Base-by-base conservation (phyloP, 768 basidiomycete species). In the Kwoniella dejecticola region DNA sequence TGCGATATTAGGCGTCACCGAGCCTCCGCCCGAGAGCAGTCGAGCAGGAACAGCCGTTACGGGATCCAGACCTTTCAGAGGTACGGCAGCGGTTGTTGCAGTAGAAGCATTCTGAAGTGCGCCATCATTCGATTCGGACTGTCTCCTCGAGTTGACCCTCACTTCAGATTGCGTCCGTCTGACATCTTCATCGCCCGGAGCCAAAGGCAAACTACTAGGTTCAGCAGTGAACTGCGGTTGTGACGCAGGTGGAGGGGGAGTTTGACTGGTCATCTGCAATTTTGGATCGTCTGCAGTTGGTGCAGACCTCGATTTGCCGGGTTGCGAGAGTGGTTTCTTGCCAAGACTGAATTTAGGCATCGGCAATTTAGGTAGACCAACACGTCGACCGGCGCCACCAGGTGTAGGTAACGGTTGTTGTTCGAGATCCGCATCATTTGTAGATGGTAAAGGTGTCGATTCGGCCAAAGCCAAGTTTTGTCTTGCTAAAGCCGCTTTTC, bases 401-500 rank as follows among this genome's bases (percentile, higher is more conserved):
- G 57, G 24, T 29, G 21, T 7, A 17, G 40, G 12, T 4, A 53
- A 54, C 2, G 61, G 7, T 15, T 36, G 49, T 26, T 47, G 63
- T 11, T 67, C 68, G 27, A 68, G 13, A 30, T 66, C 69, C 3
- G 49, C 53, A 45, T 72, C 70, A 24, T 53, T 56, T 11, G 48
- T 54, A 7, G 41, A 11, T 7, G 67, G 70, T 12, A 66, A 52
- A 17, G 68, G 65, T 7, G 68, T 69, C 4, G 54, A 31, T 27
- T 53, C 40, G 5, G 64, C 64, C 8, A 55, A 19, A n/a, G 62
- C 60, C 5, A 62, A 29, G 30, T 64, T 59, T 29, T 72, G 68
- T 21, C 70, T 42, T 12, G 68, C 68, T 4, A 69, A 13, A 17
- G 70, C 70, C 13, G 70, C 70, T 40, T 69, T 36, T 5, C 67